Base-by-base conservation (phyloP, 225 moss, liverwort and hornwort species). In the Marchantia polymorpha region DNA sequence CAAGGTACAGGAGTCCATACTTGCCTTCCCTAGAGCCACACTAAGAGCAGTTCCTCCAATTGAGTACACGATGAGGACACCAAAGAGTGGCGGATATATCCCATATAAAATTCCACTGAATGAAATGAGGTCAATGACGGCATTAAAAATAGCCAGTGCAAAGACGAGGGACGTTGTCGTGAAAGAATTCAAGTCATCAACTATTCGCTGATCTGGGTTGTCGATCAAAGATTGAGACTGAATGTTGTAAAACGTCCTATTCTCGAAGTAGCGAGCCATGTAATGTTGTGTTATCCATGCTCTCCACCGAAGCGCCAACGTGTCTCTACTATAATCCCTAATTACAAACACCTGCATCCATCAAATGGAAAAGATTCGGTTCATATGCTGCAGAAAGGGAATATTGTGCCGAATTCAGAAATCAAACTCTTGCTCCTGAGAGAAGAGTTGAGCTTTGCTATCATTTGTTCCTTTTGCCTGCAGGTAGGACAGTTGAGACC, bases 81-180 rank as follows among this genome's bases (percentile, higher is more conserved):
- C 61, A 72, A 89, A 89, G 10, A 89, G 63, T 22, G 85, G 87
- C 13, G 89, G 89, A 55, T 87, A 89, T 17, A 89, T 89, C 54
- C 83, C 87, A 61, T 89, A 89, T 26, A 89, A 48, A 70, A 89
- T 89, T 29, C 80, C 83, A 51, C 89, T 89, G 80, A 89, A 89
- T 26, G 83, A 89, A 75, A 83, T 77, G 12, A 89, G 83, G 52
- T 89, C 89, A 63, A 89, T 83, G 0, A 64, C 30, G 10, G 87
- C 80, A 69, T 89, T 89, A 50, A 89, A 89, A 47, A 87, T 46
- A 52, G 83, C 83, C 80, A 89, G 56, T 0, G 81, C 85, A 82
- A 89, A 87, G 9, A 69, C 74, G 48, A 89, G 60, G 20, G 89
- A 72, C 8, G 81, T 84, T 6, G 60, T 78, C 14, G 89, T 85